phyloP scores from a whole-genome alignment of 2,329 filamentous ascomycete species.

The Colletotrichum sp. region DNA sequence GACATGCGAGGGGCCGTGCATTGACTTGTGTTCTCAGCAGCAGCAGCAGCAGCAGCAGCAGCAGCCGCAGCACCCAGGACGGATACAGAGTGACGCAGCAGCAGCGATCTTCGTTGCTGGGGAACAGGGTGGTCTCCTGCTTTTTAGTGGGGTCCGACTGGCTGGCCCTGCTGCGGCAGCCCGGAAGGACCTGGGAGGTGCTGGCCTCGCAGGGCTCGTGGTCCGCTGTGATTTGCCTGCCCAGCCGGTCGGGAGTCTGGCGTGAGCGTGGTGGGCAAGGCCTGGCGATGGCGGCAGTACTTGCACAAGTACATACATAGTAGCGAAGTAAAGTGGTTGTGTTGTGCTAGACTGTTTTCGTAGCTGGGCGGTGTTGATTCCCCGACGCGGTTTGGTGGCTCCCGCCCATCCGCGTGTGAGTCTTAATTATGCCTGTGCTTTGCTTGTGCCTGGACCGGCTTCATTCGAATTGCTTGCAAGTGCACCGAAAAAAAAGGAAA shows the following conservation, averaged over 20 bases:
- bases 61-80: neutral
- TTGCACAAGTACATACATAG: neutral
- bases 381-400: neutral
- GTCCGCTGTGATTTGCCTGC: slow-evolving; percentile 1
- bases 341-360: neutral
- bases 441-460: neutral
- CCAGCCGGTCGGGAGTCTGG: neutral
- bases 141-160: neutral
- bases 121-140: slow-evolving; percentile 15
- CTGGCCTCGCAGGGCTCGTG: neutral
- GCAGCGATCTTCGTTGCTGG: slow-evolving; percentile 23
- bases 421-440: neutral
- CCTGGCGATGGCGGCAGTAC: neutral
- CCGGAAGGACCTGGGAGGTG: neutral
- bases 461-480: neutral
- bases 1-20: neutral
- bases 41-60: neutral
- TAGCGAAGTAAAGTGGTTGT: neutral
- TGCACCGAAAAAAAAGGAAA: neutral
- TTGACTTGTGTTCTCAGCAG: neutral
- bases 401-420: neutral
- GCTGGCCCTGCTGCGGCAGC: neutral
- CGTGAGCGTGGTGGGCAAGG: neutral
- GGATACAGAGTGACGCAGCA: slow-evolving; percentile 4
- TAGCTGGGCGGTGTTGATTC: neutral